Evolutionary conservation across 495 filamentous ascomycete species (phyloP), one percentile per base, ranked within the genome.

Genomic region (Hyaloscypha hepaticicola): DNA sequence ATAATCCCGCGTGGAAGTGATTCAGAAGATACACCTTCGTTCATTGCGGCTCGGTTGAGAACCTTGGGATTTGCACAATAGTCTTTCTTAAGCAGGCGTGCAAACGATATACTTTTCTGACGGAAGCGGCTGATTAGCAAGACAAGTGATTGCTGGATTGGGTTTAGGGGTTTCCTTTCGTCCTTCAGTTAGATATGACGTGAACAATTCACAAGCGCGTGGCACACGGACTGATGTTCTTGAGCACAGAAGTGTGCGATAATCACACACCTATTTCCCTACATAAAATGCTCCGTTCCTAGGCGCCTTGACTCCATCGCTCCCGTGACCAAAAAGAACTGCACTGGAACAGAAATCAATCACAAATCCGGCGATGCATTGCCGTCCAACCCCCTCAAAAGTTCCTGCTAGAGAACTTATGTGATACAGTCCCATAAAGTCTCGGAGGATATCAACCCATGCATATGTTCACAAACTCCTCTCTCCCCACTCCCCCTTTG

Each of bases 401-500:
- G 12, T 33, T 19, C 11, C 38, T 16, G 9, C 27, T 16, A 45
- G 12, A 45, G 38, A 14, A 45, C 11, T 45, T 14, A 0, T 16
- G 38, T 45, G 6, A 57, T n/a, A n/a, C n/a, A n/a, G n/a, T n/a
- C n/a, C n/a, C n/a, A n/a, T n/a, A n/a, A n/a, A n/a, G n/a, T n/a
- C n/a, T n/a, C n/a, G n/a, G n/a, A n/a, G 16, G 0, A 0, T 9
- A 29, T 57, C 61, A 72, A 12, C 70, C 67, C 67, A 74, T 74
- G 61, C 90, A 93, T 70, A 94, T 93, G 29, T 82, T 82, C 64
- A 97, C 82, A 81, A 98, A 98, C 75, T 95, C 94, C 65, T 97
- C 94, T 70, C 88, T 80, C 67, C 87, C 90, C 62, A 98, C 95
- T 68, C 87, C 92, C 6, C 92, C 92, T 69, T 96, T 93, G 0